Percentiles rank a stretch among this genome's conserved stretches.
Evolutionary conservation across 768 basidiomycete species (phyloP).

Genomic region (Rhodosporidiobolus sp.): DNA sequence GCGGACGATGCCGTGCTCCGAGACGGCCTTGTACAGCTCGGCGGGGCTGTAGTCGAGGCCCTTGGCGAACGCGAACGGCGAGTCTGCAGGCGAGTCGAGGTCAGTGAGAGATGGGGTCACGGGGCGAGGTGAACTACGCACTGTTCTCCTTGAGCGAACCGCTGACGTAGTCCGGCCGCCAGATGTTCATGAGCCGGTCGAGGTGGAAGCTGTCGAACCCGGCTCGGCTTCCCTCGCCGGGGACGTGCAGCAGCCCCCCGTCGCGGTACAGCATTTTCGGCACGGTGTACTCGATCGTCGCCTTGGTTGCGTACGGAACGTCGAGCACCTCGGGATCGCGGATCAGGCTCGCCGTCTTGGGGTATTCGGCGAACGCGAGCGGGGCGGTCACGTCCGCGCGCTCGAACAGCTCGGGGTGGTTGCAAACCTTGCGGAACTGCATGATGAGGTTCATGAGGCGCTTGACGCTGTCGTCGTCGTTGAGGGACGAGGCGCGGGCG

Average conservation of each 20-base stretch:
- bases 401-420: slow-evolving; percentile 96
- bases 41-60: slow-evolving; percentile 63
- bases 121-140: slow-evolving; percentile 47
- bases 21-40: slow-evolving; percentile 50
- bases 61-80: slow-evolving; percentile 75
- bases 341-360: slow-evolving; percentile 71
- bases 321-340: slow-evolving; percentile 83
- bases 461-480: slow-evolving; percentile 82
- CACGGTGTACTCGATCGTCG: slow-evolving; percentile 73
- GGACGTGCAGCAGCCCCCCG: slow-evolving; percentile 67
- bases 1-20: slow-evolving; percentile 26
- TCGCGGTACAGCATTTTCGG: slow-evolving; percentile 60
- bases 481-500: slow-evolving; percentile 81
- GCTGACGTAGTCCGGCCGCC: slow-evolving; percentile 78
- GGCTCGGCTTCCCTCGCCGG: slow-evolving; percentile 57
- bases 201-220: slow-evolving; percentile 59
- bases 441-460: slow-evolving; percentile 99
- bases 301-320: slow-evolving; percentile 79
- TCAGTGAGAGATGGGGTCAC: background rate
- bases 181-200: slow-evolving; percentile 77
- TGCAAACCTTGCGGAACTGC: slow-evolving; percentile 99
- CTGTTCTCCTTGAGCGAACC: slow-evolving; percentile 65
- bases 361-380: slow-evolving; percentile 80
- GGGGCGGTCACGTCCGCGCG: slow-evolving; percentile 92
- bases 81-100: slow-evolving; percentile 47